phyloP scores from a whole-genome alignment of 2,329 filamentous ascomycete species.

The Penicillium palitans region DNA sequence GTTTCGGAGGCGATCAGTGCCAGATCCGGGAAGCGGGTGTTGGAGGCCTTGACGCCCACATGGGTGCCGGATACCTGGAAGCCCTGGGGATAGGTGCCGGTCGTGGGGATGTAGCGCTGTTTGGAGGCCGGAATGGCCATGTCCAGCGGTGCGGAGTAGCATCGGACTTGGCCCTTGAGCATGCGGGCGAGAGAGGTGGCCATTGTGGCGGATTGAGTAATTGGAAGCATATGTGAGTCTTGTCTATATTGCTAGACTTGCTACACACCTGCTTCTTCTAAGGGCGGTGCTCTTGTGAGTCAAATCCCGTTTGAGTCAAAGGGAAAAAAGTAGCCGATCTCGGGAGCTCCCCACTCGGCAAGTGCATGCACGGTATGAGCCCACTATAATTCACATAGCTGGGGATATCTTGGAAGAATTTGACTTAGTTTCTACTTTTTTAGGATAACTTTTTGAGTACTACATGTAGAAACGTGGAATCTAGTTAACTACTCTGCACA shows the following conservation, averaged over 20 bases:
- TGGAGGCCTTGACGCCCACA: slow-evolving; percentile 90
- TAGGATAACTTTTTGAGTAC: background rate
- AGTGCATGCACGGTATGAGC: slow-evolving; percentile 11
- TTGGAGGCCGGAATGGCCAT: slow-evolving; percentile 71
- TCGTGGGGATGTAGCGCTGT: slow-evolving; percentile 82
- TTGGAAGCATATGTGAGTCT: slow-evolving; percentile 26
- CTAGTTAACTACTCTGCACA: background rate
- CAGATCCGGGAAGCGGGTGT: slow-evolving; percentile 87
- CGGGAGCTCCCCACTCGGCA: slow-evolving; percentile 18
- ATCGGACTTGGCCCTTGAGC: slow-evolving; percentile 42
- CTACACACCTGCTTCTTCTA: slow-evolving; percentile 2
- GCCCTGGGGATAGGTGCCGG: slow-evolving; percentile 84
- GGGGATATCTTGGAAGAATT: background rate
- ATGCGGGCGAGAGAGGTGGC: slow-evolving; percentile 36
- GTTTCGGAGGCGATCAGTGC: slow-evolving; percentile 83
- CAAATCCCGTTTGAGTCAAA: slow-evolving; percentile 6
- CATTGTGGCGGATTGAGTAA: slow-evolving; percentile 34
- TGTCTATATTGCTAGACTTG: slow-evolving; percentile 1
- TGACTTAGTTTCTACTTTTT: background rate
- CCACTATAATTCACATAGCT: background rate
- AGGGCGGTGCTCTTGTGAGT: slow-evolving; percentile 13
- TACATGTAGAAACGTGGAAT: background rate
- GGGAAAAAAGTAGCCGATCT: slow-evolving; percentile 22
- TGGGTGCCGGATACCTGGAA: slow-evolving; percentile 85
- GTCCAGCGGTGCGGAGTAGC: slow-evolving; percentile 49